Percentiles rank a stretch among this genome's conserved stretches.
Conservation (phyloP, 2,329 filamentous ascomycete species). For the Cordyceps cicadae region DNA sequence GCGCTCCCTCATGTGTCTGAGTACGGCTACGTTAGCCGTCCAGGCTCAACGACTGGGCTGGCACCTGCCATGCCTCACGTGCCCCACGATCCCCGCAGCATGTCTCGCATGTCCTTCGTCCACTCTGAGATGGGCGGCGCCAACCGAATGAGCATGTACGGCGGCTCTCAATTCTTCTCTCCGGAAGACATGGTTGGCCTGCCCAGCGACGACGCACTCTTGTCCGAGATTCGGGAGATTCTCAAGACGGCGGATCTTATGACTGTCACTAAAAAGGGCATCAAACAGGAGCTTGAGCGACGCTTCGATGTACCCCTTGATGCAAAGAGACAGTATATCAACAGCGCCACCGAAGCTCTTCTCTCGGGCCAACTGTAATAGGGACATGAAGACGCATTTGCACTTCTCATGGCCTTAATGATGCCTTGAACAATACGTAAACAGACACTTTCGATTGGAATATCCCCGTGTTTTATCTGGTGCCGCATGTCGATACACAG, state of each 20-base stretch:
- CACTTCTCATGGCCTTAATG: background rate
- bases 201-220: conserved; percentile 79
- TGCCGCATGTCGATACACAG: conserved; percentile 9
- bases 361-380: conserved; percentile 65
- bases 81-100: conserved; percentile 39
- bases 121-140: conserved; percentile 54
- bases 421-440: background rate
- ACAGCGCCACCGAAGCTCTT: conserved; percentile 74
- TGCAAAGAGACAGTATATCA: conserved; percentile 85
- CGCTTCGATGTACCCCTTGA: conserved; percentile 84
- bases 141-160: conserved; percentile 54
- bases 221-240: conserved; percentile 93
- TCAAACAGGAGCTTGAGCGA: conserved; percentile 87
- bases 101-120: conserved; percentile 71
- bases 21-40: conserved; percentile 56
- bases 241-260: conserved; percentile 87
- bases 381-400: background rate
- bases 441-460: conserved; percentile 1
- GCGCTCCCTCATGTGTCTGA: conserved; percentile 57
- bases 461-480: conserved; percentile 7
- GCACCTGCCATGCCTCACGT: conserved; percentile 41
- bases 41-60: conserved; percentile 46
- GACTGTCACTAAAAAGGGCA: conserved; percentile 97
- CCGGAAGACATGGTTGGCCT: conserved; percentile 64
- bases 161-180: conserved; percentile 50